Evolutionary conservation across 202 grass and related monocot genomes (phyloP).

Genomic region (Eragrostis tef): DNA sequence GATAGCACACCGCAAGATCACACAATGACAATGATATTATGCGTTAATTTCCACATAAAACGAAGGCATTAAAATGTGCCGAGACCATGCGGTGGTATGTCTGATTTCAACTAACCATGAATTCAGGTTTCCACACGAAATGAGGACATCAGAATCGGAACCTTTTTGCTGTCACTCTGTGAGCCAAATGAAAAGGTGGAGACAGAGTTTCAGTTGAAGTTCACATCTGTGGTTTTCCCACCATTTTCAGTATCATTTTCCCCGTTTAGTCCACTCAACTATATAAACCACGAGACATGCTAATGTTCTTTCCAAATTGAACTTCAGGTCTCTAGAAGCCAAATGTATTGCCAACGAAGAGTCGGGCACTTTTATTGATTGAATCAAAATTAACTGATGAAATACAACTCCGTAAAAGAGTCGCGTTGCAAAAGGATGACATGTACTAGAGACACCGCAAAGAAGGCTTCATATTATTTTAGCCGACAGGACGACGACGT

Average conservation of each 20-base stretch:
- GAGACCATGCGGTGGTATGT: too few species aligned
- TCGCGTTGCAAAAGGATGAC: conserved; percentile 2
- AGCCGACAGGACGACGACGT: conserved; percentile 32
- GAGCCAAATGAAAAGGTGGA: neutral
- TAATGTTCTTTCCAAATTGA: neutral
- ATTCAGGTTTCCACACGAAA: neutral
- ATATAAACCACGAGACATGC: neutral
- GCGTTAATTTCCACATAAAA: conserved; percentile 1
- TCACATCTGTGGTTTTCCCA: neutral
- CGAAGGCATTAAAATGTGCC: neutral
- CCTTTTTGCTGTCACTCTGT: too few species aligned
- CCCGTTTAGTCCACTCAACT: neutral
- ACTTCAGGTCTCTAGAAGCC: neutral
- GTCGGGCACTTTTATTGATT: conserved; percentile 44
- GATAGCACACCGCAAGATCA: neutral
- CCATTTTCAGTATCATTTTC: neutral
- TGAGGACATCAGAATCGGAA: too few species aligned
- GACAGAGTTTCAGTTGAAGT: neutral
- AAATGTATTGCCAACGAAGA: conserved; percentile 18
- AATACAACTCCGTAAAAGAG: conserved; percentile 23
- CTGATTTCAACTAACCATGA: neutral
- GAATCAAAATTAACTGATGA: neutral
- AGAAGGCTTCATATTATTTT: conserved; percentile 51
- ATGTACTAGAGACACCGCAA: conserved; percentile 24
- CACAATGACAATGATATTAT: neutral